Percentiles rank a stretch among this genome's conserved stretches.
Conservation (phyloP, 257 asterid genomes). For the Solanum sejunctum region DNA sequence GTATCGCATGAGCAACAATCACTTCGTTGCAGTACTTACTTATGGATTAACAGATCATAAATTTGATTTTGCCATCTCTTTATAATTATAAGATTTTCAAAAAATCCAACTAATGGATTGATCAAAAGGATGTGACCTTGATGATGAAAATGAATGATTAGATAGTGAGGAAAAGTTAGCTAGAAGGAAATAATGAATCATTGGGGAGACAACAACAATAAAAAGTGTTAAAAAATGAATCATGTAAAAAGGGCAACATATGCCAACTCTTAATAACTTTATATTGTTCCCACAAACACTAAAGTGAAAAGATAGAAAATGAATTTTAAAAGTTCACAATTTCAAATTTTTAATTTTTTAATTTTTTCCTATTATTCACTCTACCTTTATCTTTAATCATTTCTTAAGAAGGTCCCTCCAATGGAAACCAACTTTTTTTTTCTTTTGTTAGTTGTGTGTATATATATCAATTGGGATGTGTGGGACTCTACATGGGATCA, state of each 20-base stretch:
- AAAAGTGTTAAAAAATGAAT: background rate
- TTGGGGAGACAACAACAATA: background rate
- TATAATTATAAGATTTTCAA: background rate
- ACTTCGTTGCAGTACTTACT: too few species aligned
- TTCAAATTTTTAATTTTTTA: background rate
- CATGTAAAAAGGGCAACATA: background rate
- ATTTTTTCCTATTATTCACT: background rate
- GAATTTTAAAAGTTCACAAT: background rate
- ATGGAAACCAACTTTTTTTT: background rate
- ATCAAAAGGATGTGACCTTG: constrained; percentile 7
- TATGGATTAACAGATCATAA: too few species aligned
- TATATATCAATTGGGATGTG: background rate
- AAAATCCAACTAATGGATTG: background rate
- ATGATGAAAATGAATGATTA: constrained; percentile 9
- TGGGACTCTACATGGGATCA: background rate
- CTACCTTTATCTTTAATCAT: background rate
- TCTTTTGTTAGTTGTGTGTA: background rate
- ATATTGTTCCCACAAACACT: background rate
- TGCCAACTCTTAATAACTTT: background rate
- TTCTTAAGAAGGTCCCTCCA: background rate
- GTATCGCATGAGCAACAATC: too few species aligned
- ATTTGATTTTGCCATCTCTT: background rate
- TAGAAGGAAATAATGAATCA: background rate
- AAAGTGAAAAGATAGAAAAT: background rate
- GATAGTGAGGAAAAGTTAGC: background rate